Conservation (phyloP, 371 early-diverging fungal species). For the Mucor sp. region DNA sequence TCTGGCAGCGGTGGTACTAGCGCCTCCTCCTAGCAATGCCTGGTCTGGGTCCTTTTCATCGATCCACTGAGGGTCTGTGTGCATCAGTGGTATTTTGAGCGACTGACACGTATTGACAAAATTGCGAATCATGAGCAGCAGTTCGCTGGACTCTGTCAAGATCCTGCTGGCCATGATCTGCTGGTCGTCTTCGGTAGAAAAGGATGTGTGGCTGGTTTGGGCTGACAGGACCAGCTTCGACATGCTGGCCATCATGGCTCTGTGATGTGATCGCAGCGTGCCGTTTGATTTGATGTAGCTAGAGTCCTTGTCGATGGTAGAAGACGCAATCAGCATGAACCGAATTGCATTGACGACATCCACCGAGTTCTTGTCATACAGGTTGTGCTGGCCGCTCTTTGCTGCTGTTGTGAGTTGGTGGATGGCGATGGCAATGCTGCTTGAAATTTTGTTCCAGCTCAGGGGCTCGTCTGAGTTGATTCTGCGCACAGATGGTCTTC, state of each 20-base stretch:
- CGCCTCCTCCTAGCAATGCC: not conserved
- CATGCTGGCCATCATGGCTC: constrained; percentile 74
- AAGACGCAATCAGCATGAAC: constrained; percentile 80
- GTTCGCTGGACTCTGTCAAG: constrained; percentile 28
- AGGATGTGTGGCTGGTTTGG: constrained; percentile 6
- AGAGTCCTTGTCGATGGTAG: constrained; percentile 64
- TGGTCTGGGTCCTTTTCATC: not conserved
- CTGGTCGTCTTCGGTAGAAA: constrained; percentile 60
- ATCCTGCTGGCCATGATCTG: constrained; percentile 23
- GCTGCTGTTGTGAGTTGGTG: constrained; percentile 66
- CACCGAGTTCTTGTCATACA: constrained; percentile 56
- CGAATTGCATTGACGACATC: constrained; percentile 79
- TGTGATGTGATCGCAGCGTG: constrained; percentile 71
- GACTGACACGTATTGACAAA: constrained; percentile 38
- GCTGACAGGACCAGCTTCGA: constrained; percentile 75
- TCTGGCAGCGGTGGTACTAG: not conserved
- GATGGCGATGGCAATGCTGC: constrained; percentile 66
- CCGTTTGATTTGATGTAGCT: constrained; percentile 62
- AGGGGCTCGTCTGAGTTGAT: constrained; percentile 31
- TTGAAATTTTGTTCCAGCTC: constrained; percentile 67
- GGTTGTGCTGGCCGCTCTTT: constrained; percentile 39
- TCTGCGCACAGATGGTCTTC: constrained; percentile 17
- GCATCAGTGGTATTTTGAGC: constrained; percentile 17
- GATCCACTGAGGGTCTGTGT: constrained; percentile 20
- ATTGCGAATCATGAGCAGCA: constrained; percentile 25